Conservation (phyloP, 371 early-diverging fungal species). For the Apophysomyces ossiformis region DNA sequence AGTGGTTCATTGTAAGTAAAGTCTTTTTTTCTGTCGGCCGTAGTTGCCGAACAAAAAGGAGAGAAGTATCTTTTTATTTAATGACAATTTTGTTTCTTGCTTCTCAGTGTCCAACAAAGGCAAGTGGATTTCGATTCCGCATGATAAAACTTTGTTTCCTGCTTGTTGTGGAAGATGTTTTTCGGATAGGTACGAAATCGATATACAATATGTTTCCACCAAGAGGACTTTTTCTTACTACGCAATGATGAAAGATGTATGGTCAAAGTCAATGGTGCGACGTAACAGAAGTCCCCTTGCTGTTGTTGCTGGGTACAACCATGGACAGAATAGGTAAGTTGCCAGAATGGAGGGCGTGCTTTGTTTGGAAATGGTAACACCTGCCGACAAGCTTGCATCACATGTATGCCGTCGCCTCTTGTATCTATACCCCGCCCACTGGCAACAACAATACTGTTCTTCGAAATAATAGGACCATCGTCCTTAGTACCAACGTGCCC, state of each 20-base stretch:
- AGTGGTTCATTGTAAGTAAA: neutral
- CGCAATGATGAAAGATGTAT: slow-evolving; percentile 16
- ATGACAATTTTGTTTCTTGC: slow-evolving; percentile 4
- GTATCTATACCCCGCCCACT: neutral
- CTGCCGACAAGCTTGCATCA: slow-evolving; percentile 14
- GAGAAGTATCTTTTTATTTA: slow-evolving; percentile 1
- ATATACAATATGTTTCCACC: neutral
- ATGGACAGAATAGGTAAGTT: slow-evolving; percentile 17
- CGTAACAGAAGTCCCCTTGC: slow-evolving; percentile 13
- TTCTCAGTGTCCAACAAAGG: slow-evolving; percentile 11
- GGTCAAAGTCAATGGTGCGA: slow-evolving; percentile 15
- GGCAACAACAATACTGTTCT: neutral
- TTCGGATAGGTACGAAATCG: neutral
- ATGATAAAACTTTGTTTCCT: neutral
- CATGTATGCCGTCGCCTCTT: neutral
- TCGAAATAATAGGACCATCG: neutral
- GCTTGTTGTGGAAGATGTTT: slow-evolving; percentile 14
- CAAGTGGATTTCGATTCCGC: slow-evolving; percentile 2
- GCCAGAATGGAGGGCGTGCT: slow-evolving; percentile 18
- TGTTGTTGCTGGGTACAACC: slow-evolving; percentile 6
- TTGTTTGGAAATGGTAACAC: slow-evolving; percentile 15
- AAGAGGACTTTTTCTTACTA: neutral
- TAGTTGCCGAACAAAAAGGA: slow-evolving; percentile 1
- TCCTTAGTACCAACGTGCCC: slow-evolving; percentile 2
- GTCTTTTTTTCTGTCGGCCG: neutral